Evolutionary conservation across 495 filamentous ascomycete species (phyloP).

Genomic region (Jackrogersella multiformis): DNA sequence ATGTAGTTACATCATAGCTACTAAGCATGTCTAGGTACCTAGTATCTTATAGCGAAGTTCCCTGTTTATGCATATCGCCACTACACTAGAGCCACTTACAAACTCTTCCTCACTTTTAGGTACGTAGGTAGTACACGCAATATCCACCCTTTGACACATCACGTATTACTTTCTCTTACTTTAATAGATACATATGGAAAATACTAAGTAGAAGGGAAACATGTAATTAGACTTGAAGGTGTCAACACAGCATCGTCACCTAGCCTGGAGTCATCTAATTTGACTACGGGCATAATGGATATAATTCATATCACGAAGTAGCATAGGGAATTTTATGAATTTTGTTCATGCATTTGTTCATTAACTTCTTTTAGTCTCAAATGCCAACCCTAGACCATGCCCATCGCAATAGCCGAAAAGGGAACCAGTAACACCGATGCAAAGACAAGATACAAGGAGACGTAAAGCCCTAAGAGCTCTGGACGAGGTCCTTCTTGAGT

Average conservation of each 20-base stretch:
- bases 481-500: slow-evolving; percentile 96
- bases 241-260: not conserved
- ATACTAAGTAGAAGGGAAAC: not conserved
- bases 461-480: slow-evolving; percentile 66
- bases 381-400: slow-evolving; percentile 56
- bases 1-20: slow-evolving; percentile 41
- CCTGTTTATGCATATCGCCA: slow-evolving; percentile 13
- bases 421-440: slow-evolving; percentile 63
- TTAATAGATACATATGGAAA: no score
- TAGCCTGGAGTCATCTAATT: no score
- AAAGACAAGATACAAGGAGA: slow-evolving; percentile 64
- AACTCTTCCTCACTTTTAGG: no score
- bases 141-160: no score
- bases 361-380: slow-evolving; percentile 51
- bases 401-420: slow-evolving; percentile 57
- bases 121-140: no score
- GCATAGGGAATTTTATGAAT: slow-evolving; percentile 46
- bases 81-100: not conserved
- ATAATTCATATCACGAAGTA: slow-evolving; percentile 19
- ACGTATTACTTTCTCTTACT: no score
- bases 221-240: not conserved
- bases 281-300: not conserved
- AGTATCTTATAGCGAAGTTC: slow-evolving; percentile 14
- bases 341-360: slow-evolving; percentile 59
- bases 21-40: not conserved